These are phyloP conservation scores for Perilla frutescens DNA, from an alignment of 257 asterid species.

Conservation along the genomic window DNA sequence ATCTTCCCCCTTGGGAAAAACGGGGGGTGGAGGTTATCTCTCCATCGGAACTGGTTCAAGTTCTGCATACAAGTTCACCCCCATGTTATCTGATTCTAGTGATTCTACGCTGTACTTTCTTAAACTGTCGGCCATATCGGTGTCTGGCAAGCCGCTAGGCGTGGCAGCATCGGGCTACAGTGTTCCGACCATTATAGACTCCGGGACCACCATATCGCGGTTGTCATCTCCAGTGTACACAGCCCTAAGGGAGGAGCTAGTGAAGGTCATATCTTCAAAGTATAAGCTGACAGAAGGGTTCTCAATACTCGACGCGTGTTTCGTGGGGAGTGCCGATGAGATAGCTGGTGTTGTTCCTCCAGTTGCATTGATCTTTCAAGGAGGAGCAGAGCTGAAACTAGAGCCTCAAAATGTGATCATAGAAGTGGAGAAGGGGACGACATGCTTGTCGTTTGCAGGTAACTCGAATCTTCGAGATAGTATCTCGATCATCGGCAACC, in stretches of 20 bases:
- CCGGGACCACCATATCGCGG: slow-evolving; percentile 59
- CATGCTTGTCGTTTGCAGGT: slow-evolving; percentile 56
- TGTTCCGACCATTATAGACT: slow-evolving; percentile 59
- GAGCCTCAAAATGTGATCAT: slow-evolving; percentile 43
- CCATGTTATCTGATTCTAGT: slow-evolving; percentile 50
- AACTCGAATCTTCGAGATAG: slow-evolving; percentile 33
- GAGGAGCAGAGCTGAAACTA: slow-evolving; percentile 52
- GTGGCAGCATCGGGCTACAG: slow-evolving; percentile 42
- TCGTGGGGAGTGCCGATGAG: slow-evolving; percentile 42
- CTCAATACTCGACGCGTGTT: slow-evolving; percentile 60
- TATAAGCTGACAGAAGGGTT: slow-evolving; percentile 27
- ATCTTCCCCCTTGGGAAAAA: slow-evolving; percentile 38
- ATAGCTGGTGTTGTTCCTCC: slow-evolving; percentile 42
- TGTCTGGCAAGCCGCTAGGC: slow-evolving; percentile 40
- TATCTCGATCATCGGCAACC: slow-evolving; percentile 55
- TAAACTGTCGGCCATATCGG: slow-evolving; percentile 39
- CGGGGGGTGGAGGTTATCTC: slow-evolving; percentile 56
- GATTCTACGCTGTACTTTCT: slow-evolving; percentile 53
- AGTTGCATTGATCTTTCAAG: slow-evolving; percentile 47
- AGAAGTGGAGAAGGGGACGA: slow-evolving; percentile 59
- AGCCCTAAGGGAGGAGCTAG: slow-evolving; percentile 45
- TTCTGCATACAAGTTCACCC: slow-evolving; percentile 50
- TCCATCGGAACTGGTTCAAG: slow-evolving; percentile 47
- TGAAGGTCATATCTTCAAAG: slow-evolving; percentile 48
- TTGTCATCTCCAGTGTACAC: slow-evolving; percentile 45